Conservation (phyloP, 2,329 filamentous ascomycete species). For the Ceratocystiopsis sp. region DNA sequence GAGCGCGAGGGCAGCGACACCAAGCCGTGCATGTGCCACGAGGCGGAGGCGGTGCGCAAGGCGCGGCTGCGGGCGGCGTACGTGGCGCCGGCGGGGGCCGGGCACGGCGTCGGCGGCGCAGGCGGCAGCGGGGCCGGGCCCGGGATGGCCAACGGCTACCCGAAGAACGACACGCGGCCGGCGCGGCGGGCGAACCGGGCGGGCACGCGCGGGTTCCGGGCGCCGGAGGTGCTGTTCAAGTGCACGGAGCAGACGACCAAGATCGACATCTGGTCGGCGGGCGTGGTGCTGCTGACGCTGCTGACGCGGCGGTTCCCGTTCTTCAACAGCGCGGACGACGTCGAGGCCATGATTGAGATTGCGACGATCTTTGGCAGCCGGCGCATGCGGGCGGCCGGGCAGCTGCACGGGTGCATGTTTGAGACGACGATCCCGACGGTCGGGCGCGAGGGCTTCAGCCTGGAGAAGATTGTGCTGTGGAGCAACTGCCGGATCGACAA, state of each 20-base stretch:
- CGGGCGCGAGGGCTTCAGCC: slow-evolving; percentile 64
- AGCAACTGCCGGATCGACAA: slow-evolving; percentile 55
- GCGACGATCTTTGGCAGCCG: slow-evolving; percentile 80
- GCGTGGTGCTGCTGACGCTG: slow-evolving; percentile 93
- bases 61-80: slow-evolving; percentile 40
- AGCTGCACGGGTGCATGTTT: slow-evolving; percentile 79
- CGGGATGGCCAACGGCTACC: slow-evolving; percentile 49
- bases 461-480: slow-evolving; percentile 93
- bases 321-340: slow-evolving; percentile 96
- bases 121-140: too few relatives aligned
- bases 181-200: slow-evolving; percentile 86
- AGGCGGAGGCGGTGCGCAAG: slow-evolving; percentile 44
- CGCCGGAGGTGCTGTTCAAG: slow-evolving; percentile 91
- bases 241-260: slow-evolving; percentile 88
- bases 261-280: slow-evolving; percentile 93
- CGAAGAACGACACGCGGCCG: slow-evolving; percentile 74
- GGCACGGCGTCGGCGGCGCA: slow-evolving; percentile 23
- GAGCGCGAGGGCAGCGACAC: slow-evolving; percentile 64
- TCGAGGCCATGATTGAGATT: slow-evolving; percentile 95
- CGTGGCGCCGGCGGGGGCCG: slow-evolving; percentile 27
- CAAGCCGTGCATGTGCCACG: slow-evolving; percentile 69
- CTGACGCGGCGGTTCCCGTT: slow-evolving; percentile 87
- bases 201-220: slow-evolving; percentile 87
- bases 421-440: slow-evolving; percentile 89
- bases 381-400: slow-evolving; percentile 67